Percentiles rank a stretch among this genome's conserved stretches.
phyloP scores from a whole-genome alignment of 2,329 filamentous ascomycete species.

The Lasiodiplodia theobromae region DNA sequence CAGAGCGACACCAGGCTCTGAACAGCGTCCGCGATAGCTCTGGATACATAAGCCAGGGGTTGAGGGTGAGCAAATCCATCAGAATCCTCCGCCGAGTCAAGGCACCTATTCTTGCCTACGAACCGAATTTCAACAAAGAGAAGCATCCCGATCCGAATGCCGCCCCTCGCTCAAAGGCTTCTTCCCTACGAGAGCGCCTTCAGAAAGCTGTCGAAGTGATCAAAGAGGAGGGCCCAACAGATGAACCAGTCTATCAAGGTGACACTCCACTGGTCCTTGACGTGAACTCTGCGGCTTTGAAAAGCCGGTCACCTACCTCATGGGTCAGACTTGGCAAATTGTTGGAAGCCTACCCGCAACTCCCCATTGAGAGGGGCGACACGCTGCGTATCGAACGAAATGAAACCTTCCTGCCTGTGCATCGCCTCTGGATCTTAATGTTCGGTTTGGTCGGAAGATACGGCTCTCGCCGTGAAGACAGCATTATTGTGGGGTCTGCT shows the following conservation, averaged over 20 bases:
- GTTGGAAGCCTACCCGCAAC: background rate
- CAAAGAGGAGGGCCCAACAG: background rate
- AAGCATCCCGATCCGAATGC: background rate
- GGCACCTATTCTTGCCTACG: background rate
- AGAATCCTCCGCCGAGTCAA: background rate
- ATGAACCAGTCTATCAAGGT: background rate
- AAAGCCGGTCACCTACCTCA: background rate
- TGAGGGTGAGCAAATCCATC: background rate
- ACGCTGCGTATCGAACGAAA: background rate
- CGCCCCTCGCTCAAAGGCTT: background rate
- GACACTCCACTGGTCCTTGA: background rate
- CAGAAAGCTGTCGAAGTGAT: background rate
- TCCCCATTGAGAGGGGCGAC: background rate
- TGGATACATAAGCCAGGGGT: background rate
- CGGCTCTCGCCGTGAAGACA: background rate
- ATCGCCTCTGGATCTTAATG: background rate
- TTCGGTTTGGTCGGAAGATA: background rate
- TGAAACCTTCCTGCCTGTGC: background rate
- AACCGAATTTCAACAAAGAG: background rate
- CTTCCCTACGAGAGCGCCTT: background rate
- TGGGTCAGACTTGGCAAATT: background rate
- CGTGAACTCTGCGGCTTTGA: background rate
- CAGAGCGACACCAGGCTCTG: background rate
- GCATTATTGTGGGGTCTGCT: background rate
- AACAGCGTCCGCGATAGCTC: background rate